Conservation (phyloP, 2,329 filamentous ascomycete genomes). For the Chrysosporium keratinophilum region DNA sequence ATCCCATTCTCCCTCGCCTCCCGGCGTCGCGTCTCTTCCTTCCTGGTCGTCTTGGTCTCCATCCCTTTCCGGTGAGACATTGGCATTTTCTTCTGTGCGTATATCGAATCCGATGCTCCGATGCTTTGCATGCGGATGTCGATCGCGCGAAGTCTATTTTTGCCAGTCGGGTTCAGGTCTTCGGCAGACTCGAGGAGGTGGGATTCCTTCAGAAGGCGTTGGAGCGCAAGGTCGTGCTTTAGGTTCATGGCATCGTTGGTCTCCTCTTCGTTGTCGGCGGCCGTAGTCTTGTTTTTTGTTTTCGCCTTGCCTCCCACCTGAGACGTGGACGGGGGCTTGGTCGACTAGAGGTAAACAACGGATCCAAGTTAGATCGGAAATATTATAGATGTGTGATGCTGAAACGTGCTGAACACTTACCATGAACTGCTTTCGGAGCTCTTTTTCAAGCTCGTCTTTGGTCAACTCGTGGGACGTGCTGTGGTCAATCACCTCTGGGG, state of each 20-base stretch:
- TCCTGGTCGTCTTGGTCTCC: conserved; percentile 50
- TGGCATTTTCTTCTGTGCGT: conserved; percentile 77
- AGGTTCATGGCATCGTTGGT: conserved; percentile 56
- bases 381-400: not conserved
- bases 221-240: conserved; percentile 88
- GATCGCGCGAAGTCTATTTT: conserved; percentile 66
- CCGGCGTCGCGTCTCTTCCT: conserved; percentile 59
- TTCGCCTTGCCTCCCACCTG: conserved; percentile 12
- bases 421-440: conserved; percentile 71
- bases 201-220: conserved; percentile 81
- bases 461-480: conserved; percentile 36
- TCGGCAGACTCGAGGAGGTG: conserved; percentile 90
- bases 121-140: conserved; percentile 75
- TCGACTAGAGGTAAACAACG: conserved; percentile 21
- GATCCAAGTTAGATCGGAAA: not conserved
- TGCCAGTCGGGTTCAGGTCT: conserved; percentile 60
- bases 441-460: conserved; percentile 48
- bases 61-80: conserved; percentile 83
- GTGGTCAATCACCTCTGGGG: conserved; percentile 55
- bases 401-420: conserved; percentile 32
- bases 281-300: conserved; percentile 36
- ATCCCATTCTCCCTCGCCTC: conserved; percentile 88
- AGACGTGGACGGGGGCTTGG: conserved; percentile 41
- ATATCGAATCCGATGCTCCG: conserved; percentile 65
- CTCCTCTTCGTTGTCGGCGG: conserved; percentile 49